Base-by-base conservation (phyloP, 2,329 filamentous ascomycete species). In the Paradendryphiella salina region DNA sequence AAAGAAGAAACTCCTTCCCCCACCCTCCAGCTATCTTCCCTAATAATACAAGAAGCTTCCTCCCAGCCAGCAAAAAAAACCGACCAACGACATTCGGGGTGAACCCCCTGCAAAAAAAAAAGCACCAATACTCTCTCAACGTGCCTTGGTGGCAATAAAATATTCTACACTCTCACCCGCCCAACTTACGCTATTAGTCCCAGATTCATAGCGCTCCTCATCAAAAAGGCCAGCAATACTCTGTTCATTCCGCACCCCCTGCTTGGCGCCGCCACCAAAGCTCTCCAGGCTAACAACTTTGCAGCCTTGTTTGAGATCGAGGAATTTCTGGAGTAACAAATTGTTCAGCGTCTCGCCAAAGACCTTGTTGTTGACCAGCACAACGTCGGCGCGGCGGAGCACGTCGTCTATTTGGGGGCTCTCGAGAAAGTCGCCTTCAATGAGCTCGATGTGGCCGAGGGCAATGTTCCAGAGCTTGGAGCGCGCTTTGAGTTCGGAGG, bases 341-440 rank as follows among this genome's bases (percentile, higher is more conserved):
- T 90, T 87, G 74, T 97, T 99, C 47, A 96, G 82, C 62, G 87
- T 82, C 11, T 92, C 87, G 5, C 87, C 92, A 74, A 99, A 99
- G 2, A 91, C 94, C 75, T 97, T 92, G 75, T 99, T 99, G 78
- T 99, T 99, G 64, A 97, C 93, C 20, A 99, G 82, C 14, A 99
- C 84, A n/a, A 97, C 92, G 70, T 99, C 94, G 1, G 94, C 93
- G 46, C 86, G 84, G 71, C 88, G 87, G 41, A 99, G 80, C 6
- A 86, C 86, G 18, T 85, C 81, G 52, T 86, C 80, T 40, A 96
- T 90, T 50, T 80, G 79, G 13, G 81, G 72, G 60, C 88, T 88
- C 58, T 85, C 84, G 8, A 91, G 84, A 66, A 99, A 96, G 69
- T 96, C 89, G 51, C 90, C 94, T 35, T 86, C 80, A 56, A 93